Evolutionary conservation across 129 eudicot genomes (phyloP).

Genomic region (Smallanthus sonchifolius): DNA sequence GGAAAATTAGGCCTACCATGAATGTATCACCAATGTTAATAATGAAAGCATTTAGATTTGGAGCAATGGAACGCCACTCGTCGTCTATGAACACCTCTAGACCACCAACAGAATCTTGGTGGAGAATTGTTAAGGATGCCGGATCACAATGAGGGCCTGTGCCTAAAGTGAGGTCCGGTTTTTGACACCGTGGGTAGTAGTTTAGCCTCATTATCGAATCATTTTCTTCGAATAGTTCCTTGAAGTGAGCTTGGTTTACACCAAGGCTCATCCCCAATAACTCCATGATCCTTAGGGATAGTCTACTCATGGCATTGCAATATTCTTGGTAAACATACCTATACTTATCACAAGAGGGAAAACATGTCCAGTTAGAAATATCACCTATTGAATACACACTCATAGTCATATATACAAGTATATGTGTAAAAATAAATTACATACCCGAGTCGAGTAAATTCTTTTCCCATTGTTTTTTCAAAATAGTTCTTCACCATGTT

Average conservation of each 20-base stretch:
- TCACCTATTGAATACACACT: not conserved
- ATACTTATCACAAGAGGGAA: slow-evolving; percentile 7
- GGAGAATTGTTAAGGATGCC: slow-evolving; percentile 64
- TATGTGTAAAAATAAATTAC: not conserved
- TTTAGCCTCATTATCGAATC: slow-evolving; percentile 65
- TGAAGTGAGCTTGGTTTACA: slow-evolving; percentile 39
- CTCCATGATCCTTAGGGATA: slow-evolving; percentile 69
- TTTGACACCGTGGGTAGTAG: slow-evolving; percentile 66
- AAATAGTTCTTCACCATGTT: slow-evolving; percentile 51
- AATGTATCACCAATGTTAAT: slow-evolving; percentile 68
- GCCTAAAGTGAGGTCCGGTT: slow-evolving; percentile 63
- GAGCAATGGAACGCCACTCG: slow-evolving; percentile 55
- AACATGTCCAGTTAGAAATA: not conserved
- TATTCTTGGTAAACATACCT: slow-evolving; percentile 59
- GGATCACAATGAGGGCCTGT: slow-evolving; percentile 81
- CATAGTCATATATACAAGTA: not conserved
- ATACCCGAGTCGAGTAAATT: slow-evolving; percentile 49
- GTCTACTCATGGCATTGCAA: slow-evolving; percentile 56
- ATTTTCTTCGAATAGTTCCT: slow-evolving; percentile 45
- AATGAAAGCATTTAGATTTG: slow-evolving; percentile 48
- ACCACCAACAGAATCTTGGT: slow-evolving; percentile 66
- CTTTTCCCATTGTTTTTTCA: slow-evolving; percentile 43
- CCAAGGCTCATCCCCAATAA: slow-evolving; percentile 62
- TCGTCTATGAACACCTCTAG: slow-evolving; percentile 62
- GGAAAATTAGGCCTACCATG: slow-evolving; percentile 36